phyloP scores from a whole-genome alignment of 1,284 basidiomycete genomes.

The Thecaphora thlaspeos region DNA sequence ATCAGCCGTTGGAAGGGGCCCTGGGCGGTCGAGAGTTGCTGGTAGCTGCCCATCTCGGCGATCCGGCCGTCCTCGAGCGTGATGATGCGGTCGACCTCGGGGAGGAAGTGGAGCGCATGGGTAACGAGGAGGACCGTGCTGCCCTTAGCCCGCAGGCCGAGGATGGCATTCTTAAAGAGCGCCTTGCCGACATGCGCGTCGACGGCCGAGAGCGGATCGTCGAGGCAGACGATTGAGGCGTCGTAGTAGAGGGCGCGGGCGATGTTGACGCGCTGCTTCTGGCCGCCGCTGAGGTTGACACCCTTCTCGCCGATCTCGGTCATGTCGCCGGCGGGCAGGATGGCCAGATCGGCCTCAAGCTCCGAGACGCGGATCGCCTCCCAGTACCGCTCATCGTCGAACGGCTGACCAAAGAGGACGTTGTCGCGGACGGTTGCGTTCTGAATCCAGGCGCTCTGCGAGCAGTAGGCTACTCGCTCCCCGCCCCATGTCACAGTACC shows the following conservation, averaged over 20 bases:
- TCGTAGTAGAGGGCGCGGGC: slow-evolving; percentile 72
- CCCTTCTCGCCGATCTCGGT: slow-evolving; percentile 66
- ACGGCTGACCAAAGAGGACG: slow-evolving; percentile 60
- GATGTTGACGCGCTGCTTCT: slow-evolving; percentile 71
- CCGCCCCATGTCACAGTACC: slow-evolving; percentile 52
- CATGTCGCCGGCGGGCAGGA: slow-evolving; percentile 72
- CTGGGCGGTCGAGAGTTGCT: slow-evolving; percentile 64
- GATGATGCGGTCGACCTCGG: slow-evolving; percentile 67
- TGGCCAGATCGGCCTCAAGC: slow-evolving; percentile 66
- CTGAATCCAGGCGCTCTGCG: slow-evolving; percentile 86
- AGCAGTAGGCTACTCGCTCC: slow-evolving; percentile 69
- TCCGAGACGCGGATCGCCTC: slow-evolving; percentile 44
- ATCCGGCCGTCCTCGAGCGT: slow-evolving; percentile 71
- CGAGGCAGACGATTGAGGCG: slow-evolving; percentile 69
- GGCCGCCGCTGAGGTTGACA: slow-evolving; percentile 63
- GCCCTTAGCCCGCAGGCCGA: slow-evolving; percentile 35
- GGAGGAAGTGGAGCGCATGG: slow-evolving; percentile 63
- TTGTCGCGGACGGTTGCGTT: slow-evolving; percentile 70
- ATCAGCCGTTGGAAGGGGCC: slow-evolving; percentile 63
- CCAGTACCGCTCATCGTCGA: slow-evolving; percentile 63
- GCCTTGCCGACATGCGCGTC: slow-evolving; percentile 58
- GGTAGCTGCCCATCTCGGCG: slow-evolving; percentile 67
- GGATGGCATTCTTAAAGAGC: slow-evolving; percentile 54
- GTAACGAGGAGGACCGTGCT: slow-evolving; percentile 57
- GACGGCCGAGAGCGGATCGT: slow-evolving; percentile 71